These are phyloP conservation scores for Panaeolus cyanescens DNA, from an alignment of 768 basidiomycete species.

Conservation along the genomic window DNA sequence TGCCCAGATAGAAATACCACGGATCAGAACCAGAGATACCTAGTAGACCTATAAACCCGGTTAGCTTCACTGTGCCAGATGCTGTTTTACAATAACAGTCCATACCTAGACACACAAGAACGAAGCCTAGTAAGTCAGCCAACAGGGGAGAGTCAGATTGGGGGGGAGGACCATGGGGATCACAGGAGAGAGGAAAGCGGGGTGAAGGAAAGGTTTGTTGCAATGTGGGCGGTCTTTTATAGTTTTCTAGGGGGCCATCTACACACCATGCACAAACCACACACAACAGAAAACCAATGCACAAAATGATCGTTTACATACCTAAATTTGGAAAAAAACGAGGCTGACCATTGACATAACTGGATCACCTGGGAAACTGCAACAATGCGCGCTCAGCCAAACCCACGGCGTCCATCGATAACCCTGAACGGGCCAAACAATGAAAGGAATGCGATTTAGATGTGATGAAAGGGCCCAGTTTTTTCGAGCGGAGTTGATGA, in stretches of 20 bases:
- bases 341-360: constrained; percentile 2
- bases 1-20: no score
- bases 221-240: not conserved
- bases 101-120: no score
- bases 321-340: not conserved
- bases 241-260: not conserved
- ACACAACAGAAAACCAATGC: not conserved
- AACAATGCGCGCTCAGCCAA: not conserved
- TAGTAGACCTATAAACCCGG: no score
- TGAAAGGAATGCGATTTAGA: not conserved
- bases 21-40: no score
- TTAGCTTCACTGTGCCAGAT: no score
- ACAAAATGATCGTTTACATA: not conserved
- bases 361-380: not conserved
- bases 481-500: not conserved
- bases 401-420: not conserved
- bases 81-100: no score
- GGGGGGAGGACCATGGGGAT: no score
- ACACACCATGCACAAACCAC: not conserved
- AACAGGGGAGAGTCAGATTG: no score
- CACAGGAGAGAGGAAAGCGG: not conserved
- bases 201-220: not conserved
- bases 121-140: no score
- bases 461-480: not conserved
- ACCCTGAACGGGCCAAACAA: not conserved